Conservation (phyloP, 2,329 filamentous ascomycete species). For the Ophiostoma tasmaniense region DNA sequence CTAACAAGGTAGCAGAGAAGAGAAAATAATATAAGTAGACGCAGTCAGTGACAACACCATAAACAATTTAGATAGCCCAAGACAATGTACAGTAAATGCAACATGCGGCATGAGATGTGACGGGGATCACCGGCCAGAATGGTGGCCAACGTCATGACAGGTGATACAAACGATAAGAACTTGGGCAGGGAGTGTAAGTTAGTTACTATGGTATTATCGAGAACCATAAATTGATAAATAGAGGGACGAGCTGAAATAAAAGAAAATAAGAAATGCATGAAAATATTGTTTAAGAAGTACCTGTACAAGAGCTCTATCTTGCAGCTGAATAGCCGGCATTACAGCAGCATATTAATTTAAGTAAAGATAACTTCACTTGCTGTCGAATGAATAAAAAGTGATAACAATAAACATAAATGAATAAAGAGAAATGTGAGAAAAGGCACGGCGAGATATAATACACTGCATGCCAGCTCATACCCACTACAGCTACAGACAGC, state of each 20-base stretch:
- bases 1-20: not conserved
- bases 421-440: not conserved
- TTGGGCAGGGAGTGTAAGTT: not conserved
- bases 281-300: not conserved
- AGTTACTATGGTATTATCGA: too few relatives aligned
- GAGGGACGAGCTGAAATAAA: not conserved
- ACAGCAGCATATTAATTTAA: not conserved
- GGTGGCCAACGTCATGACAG: not conserved
- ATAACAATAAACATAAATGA: not conserved
- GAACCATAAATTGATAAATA: not conserved
- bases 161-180: not conserved
- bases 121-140: not conserved
- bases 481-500: constrained; percentile 1
- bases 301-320: not conserved
- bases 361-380: not conserved
- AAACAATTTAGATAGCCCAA: not conserved
- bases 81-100: not conserved
- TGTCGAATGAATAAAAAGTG: not conserved
- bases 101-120: not conserved
- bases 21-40: not conserved
- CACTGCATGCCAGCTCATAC: not conserved
- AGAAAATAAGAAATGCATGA: not conserved
- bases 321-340: not conserved
- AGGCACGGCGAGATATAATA: not conserved
- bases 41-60: not conserved